Evolutionary conservation across 208 protist genomes (phyloP).

Genomic region (Leishmania gerbilli): DNA sequence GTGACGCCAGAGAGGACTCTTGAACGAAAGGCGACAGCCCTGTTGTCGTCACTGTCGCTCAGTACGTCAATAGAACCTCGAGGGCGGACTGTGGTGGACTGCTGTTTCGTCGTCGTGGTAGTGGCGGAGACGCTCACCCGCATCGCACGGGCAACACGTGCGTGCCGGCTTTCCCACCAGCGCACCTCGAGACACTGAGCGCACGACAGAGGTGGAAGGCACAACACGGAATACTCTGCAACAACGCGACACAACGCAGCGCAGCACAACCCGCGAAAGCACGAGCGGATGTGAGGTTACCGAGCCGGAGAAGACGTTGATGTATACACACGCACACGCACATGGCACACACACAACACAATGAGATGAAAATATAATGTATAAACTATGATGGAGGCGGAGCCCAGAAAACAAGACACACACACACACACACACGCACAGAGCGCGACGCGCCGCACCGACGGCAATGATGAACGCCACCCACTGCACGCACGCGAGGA

Average conservation of each 20-base stretch:
- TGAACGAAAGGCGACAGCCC: neutral
- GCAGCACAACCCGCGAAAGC: neutral
- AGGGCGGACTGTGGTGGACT: neutral
- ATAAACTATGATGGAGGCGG: neutral
- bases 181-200: neutral
- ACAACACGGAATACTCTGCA: too few relatives aligned
- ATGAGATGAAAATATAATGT: constrained; percentile 1
- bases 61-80: neutral
- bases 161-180: neutral
- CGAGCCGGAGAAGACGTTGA: neutral
- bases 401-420: neutral
- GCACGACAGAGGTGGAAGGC: neutral
- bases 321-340: neutral
- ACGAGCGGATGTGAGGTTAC: too few relatives aligned
- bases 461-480: neutral
- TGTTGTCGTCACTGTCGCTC: neutral
- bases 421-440: neutral
- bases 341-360: neutral
- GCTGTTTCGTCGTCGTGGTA: neutral
- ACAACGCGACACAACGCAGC: neutral
- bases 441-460: neutral
- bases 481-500: neutral
- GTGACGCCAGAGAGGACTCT: neutral
- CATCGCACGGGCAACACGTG: neutral
- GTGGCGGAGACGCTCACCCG: neutral